These are phyloP conservation scores for Linum lewisii DNA, from an alignment of 345 rosid genomes.

Conservation along the genomic window DNA sequence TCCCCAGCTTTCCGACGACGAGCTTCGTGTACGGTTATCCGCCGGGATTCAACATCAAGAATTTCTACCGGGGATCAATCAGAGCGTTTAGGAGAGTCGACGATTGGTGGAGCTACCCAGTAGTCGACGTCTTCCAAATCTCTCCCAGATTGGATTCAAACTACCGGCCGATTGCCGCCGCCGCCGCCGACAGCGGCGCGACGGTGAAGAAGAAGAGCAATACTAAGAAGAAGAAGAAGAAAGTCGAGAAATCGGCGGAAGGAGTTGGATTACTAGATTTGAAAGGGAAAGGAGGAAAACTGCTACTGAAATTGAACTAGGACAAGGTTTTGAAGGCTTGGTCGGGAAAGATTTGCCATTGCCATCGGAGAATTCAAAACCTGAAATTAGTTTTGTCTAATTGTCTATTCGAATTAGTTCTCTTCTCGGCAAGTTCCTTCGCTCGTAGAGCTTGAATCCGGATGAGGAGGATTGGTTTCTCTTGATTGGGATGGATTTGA, in stretches of 20 bases:
- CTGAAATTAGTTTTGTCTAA: too few relatives aligned
- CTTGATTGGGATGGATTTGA: too few relatives aligned
- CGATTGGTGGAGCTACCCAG: constrained; percentile 36
- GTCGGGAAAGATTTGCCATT: constrained; percentile 67
- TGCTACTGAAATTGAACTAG: constrained; percentile 59
- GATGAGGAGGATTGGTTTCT: too few relatives aligned
- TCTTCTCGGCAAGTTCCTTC: too few relatives aligned
- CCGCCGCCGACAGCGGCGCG: not conserved
- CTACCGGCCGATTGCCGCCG: not conserved
- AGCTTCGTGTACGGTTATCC: constrained; percentile 21
- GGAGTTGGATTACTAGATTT: constrained; percentile 20
- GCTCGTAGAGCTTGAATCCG: too few relatives aligned
- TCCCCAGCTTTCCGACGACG: too few relatives aligned
- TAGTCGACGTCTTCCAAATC: constrained; percentile 61
- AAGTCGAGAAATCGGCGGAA: constrained; percentile 15
- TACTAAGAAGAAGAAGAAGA: constrained; percentile 29
- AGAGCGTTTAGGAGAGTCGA: constrained; percentile 38
- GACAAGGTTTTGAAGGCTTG: constrained; percentile 62
- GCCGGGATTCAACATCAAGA: constrained; percentile 25
- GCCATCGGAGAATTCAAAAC: constrained; percentile 38
- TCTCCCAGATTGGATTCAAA: constrained; percentile 37
- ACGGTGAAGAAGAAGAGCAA: constrained; percentile 28
- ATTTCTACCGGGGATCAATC: constrained; percentile 20
- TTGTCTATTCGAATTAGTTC: too few relatives aligned
- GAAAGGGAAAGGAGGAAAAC: constrained; percentile 18